A percentile compares a stretch with the other conserved stretches of the same genome.
These are phyloP conservation scores for Trichoderma lentiforme DNA, from an alignment of 2,329 filamentous ascomycete genomes.

Conservation along the genomic window DNA sequence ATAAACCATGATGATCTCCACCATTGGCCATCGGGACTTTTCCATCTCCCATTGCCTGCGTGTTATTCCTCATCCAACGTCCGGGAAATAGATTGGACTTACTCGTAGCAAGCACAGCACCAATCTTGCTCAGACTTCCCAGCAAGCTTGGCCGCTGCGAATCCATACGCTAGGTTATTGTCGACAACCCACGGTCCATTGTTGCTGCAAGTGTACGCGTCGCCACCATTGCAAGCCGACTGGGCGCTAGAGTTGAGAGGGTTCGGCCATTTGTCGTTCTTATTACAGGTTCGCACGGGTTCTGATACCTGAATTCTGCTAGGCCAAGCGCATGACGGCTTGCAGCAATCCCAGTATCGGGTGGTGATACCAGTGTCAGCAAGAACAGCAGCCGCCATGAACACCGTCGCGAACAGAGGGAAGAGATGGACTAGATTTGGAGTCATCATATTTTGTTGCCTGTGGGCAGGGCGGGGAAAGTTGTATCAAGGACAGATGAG, in stretches of 20 bases:
- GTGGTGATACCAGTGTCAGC: background rate
- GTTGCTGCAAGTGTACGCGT: background rate
- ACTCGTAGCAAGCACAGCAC: background rate
- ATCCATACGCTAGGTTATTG: background rate
- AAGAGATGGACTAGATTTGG: background rate
- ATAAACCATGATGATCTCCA: background rate
- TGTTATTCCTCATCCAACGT: background rate
- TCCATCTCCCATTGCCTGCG: background rate
- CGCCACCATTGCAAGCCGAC: background rate
- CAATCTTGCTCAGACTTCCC: background rate
- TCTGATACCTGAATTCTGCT: background rate
- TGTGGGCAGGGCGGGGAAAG: background rate
- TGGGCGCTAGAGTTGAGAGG: background rate
- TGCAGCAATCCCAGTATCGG: background rate
- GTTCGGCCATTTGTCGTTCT: background rate
- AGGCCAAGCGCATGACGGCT: background rate
- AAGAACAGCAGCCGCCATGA: background rate
- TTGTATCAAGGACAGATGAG: background rate
- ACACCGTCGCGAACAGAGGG: background rate
- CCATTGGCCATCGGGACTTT: background rate
- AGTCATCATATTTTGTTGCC: background rate
- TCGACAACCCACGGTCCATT: background rate
- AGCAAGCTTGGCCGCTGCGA: background rate
- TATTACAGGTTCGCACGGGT: background rate
- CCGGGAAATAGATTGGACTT: background rate